phyloP scores from a whole-genome alignment of 2,329 filamentous ascomycete genomes.

The Colletotrichum cereale region DNA sequence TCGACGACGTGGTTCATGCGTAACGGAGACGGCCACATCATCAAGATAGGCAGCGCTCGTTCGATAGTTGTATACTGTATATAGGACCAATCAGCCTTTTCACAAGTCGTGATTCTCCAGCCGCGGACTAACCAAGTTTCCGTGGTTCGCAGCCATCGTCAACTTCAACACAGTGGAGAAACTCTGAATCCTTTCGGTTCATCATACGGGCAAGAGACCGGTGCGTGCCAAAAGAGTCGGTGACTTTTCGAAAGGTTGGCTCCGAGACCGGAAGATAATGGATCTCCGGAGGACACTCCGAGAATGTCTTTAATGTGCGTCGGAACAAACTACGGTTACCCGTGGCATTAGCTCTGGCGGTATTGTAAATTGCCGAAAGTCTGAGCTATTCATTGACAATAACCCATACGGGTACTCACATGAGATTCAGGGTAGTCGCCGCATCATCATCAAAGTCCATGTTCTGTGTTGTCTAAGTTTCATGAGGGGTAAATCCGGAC shows the following conservation, averaged over 20 bases:
- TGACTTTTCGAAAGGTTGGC: background rate
- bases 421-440: background rate
- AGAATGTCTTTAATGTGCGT: background rate
- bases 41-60: background rate
- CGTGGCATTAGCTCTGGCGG: background rate
- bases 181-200: background rate
- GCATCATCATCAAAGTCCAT: background rate
- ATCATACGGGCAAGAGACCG: background rate
- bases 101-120: background rate
- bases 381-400: background rate
- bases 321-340: background rate
- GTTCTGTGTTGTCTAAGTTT: background rate
- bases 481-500: background rate
- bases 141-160: background rate
- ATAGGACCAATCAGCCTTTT: background rate
- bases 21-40: background rate
- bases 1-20: background rate
- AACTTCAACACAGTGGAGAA: background rate
- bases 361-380: rapidly evolving
- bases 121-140: background rate
- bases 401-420: background rate
- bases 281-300: background rate
- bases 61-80: background rate
- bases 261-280: background rate
- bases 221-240: background rate